Base-by-base conservation (phyloP, 805 yeast species). In the Candida michaelii region DNA sequence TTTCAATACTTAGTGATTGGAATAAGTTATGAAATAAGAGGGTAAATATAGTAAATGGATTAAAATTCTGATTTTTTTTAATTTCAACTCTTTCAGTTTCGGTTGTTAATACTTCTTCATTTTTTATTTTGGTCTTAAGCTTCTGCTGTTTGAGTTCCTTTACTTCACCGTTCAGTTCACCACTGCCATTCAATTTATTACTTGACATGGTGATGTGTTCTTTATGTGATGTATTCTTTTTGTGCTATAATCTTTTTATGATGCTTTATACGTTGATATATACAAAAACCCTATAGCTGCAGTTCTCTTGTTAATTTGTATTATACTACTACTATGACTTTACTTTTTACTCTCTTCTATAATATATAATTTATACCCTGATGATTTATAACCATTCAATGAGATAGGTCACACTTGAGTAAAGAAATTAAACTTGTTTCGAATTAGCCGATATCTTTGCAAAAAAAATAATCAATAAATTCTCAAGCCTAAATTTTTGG, bases 1-100 rank as follows among this genome's bases (percentile, higher is more conserved):
- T 21, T 24, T 34, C 37, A 24, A 34, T 34, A 24, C 29, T 34
- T 23, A 34, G 23, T 34, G 37, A 34, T 34, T 34, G 29, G 3
- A 7, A 13, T 2, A 34, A 13, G 14, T 40, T 40, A 30, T 40
- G 34, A 24, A 40, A 4, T 21, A 34, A 34, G 3, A 34, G 37
- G 8, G 12, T 12, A 11, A 21, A 4, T 5, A 23, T 12, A 3
- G 29, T 23, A 21, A 34, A 7, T 5, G 37, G 37, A 13, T 33
- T 21, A 4, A 12, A 12, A 12, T 8, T 33, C 5, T 14, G 16
- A 5, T 5, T 8, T 10, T 27, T 27, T 12, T 25, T 25, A 11
- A 25, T 12, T 25, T 25, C 29, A 5, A 25, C 29, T 11, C n/a
- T 25, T 25, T 25, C 13, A 25, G 12, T 25, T 12, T 25, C 29